Conservation (phyloP, 352 stramenopile genomes). For the Phytopythium vexans region DNA sequence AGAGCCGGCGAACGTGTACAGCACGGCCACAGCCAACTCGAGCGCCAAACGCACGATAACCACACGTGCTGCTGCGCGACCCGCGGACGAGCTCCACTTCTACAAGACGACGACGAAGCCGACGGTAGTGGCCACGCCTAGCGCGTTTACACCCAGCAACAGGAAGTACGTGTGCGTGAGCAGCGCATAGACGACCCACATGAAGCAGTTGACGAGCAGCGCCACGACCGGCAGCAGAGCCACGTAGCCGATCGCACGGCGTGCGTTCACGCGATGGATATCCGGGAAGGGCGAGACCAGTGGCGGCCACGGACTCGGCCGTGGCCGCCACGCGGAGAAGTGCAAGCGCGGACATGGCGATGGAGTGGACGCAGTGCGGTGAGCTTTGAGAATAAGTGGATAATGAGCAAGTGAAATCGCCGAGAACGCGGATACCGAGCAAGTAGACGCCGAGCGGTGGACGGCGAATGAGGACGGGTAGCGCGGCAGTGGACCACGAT, state of each 20-base stretch:
- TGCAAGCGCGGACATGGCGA: neutral
- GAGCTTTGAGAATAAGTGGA: neutral
- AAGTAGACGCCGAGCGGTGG: too few species aligned
- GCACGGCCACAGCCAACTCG: constrained; percentile 9
- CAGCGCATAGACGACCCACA: constrained; percentile 27
- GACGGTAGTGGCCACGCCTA: constrained; percentile 22
- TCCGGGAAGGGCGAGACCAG: constrained; percentile 24
- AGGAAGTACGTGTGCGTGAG: constrained; percentile 28
- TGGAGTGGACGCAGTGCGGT: neutral
- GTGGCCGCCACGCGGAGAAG: constrained; percentile 22
- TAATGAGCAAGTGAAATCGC: neutral
- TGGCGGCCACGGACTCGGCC: constrained; percentile 16
- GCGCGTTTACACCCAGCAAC: constrained; percentile 20
- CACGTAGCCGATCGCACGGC: constrained; percentile 11
- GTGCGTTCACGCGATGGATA: constrained; percentile 19
- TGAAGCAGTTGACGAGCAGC: constrained; percentile 28
- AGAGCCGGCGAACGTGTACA: constrained; percentile 16
- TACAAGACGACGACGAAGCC: constrained; percentile 29
- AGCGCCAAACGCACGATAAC: constrained; percentile 9
- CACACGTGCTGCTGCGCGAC: constrained; percentile 8
- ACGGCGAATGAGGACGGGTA: too few species aligned
- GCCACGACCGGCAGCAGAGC: constrained; percentile 24
- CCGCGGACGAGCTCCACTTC: constrained; percentile 12
- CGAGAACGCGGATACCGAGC: too few species aligned
- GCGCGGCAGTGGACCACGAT: too few species aligned